Evolutionary conservation across 768 basidiomycete genomes (phyloP), one percentile per base, ranked within the genome.

Genomic region (Mycena latifolia): DNA sequence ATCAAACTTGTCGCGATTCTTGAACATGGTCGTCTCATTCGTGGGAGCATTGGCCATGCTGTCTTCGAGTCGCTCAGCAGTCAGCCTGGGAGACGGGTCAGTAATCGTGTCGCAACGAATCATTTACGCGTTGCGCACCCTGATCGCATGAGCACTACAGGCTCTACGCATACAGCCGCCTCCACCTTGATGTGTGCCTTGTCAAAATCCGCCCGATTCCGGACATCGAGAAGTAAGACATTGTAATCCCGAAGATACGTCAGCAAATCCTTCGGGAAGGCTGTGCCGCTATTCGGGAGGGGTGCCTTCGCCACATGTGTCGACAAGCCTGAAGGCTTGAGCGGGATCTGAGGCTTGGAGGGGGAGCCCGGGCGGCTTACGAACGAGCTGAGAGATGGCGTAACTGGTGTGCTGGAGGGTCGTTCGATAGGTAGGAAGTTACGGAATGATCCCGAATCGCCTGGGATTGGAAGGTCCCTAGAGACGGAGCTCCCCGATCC

Each of bases 1-100:
- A 70, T 98, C 96, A 75, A 93, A 97, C 71, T 92, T 91, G 72
- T 95, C 88, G 43, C 97, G 92, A 65, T 94, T 92, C 45, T 80
- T 76, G 76, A 99, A 99, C n/a, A 92, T 82, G 2, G 84, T 82
- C 48, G 82, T 82, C 77, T 98, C 96, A 41, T 84, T 75, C 39
- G 84, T 81, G 2, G 96, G 94, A 0, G 87, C 88, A 35, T 93
- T 80, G 5, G 87, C 79, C 61, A 98, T 85, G 0, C 93, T 84
- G 64, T 91, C 84, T 77, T 97, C 95, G 12, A 99, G 85, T 28
- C 80, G 81, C 48, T 83, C 77, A 2, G 89, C 86, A 6, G 85
- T 88, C 64, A 95, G 81, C 46, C 95, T 97, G 71, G 12, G 45
- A 62, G 31, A 57, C 14, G 20, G 29, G 68, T 52, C 47, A 55